Evolutionary conservation across 2,329 filamentous ascomycete species (phyloP), one percentile per base, ranked within the genome.

Genomic region (Uncinocarpus reesii): DNA sequence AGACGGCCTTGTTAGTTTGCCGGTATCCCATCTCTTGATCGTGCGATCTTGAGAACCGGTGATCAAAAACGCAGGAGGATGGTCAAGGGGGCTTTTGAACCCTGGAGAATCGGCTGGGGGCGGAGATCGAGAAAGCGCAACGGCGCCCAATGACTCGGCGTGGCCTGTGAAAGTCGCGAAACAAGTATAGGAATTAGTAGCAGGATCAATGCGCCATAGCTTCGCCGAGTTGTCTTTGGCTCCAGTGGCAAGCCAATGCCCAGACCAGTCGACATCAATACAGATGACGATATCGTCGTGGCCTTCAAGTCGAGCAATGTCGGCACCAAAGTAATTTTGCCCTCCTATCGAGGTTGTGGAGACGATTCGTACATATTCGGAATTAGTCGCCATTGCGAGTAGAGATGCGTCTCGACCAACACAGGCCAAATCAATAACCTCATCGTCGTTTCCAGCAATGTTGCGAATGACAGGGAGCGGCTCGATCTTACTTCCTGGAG

Each of bases 281-380:
- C 88, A 89, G 57, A 98, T 94, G 52, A 98, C 85, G 44, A 98
- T 95, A 57, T 98, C 92, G 42, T 89, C 82, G 57, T 98, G 92
- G 1, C 92, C 92, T 60, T 86, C 86, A 1, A 98, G 74, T 20
- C 92, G 72, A 1, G 82, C 86, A 32, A 95, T 76, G 60, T 98
- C 92, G 52, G 89, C 86, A 11, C 92, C 92, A 63, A 96, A 95
- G 62, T 89, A 92, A 20, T 71, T 69, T 1, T 67, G 63, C 20
- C 62, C 43, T 29, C 62, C 58, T 34, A 61, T 55, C 49, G 63
- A 51, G 26, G 64, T 60, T 49, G 60, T 52, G 1, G 87, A 93
- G 2, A 98, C 80, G 49, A 98, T 77, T 40, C 90, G 80, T 46
- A 98, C 79, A 53, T 94, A 89, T 66, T 98, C 92, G 0, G 89